Evolutionary conservation across 257 asterid species (phyloP).

Genomic region (Solanum neorickii): DNA sequence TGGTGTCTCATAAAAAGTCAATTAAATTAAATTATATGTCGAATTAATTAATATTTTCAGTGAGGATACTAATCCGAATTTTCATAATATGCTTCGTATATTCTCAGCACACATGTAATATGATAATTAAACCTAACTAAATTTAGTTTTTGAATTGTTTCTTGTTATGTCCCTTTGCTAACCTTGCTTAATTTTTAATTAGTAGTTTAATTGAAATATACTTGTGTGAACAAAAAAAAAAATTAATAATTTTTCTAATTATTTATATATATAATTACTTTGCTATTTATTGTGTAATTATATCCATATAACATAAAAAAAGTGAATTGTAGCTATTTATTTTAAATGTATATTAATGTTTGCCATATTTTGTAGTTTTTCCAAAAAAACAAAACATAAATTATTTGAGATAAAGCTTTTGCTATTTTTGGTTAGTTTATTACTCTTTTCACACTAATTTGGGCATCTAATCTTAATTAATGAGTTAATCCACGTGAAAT

Average conservation of each 20-base stretch:
- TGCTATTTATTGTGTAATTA: too few relatives aligned
- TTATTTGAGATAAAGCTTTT: neutral
- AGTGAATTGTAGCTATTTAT: too few relatives aligned
- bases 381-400: neutral
- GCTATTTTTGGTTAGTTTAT: neutral
- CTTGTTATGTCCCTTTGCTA: neutral
- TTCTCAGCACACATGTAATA: neutral
- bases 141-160: neutral
- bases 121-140: neutral
- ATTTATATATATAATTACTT: too few relatives aligned
- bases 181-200: neutral
- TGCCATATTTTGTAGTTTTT: too few relatives aligned
- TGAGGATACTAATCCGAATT: neutral
- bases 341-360: too few relatives aligned
- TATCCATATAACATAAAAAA: too few relatives aligned
- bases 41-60: neutral
- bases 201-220: neutral
- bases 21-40: neutral
- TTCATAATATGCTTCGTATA: neutral
- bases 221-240: neutral
- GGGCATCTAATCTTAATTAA: neutral
- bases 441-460: neutral
- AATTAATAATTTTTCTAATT: too few relatives aligned
- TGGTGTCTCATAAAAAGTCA: neutral
- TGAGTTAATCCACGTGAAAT: neutral